phyloP scores from a whole-genome alignment of 2,329 filamentous ascomycete genomes.

The Claviceps fusiformis region DNA sequence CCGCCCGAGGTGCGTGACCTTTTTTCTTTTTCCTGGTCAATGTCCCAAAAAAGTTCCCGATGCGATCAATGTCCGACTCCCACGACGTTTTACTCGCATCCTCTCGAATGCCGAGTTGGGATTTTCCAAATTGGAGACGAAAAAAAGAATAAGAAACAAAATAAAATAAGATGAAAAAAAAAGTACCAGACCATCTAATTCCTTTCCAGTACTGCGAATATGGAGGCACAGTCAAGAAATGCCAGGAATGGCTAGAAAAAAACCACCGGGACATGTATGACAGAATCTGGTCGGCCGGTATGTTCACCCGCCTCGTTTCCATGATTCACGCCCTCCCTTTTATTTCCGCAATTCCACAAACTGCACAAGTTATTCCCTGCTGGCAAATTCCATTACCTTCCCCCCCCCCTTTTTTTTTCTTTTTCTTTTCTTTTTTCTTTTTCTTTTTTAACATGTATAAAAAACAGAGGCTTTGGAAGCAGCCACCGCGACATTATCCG shows the following conservation, averaged over 20 bases:
- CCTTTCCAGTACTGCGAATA: conserved; percentile 83
- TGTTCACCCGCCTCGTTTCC: conserved; percentile 7
- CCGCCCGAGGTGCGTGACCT: conserved; percentile 44
- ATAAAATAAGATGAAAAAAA: neutral
- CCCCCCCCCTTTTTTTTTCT: too few relatives aligned
- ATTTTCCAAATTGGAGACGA: neutral
- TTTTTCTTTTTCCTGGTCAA: neutral
- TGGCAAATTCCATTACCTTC: neutral
- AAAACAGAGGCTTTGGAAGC: conserved; percentile 62
- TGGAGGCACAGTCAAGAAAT: conserved; percentile 91
- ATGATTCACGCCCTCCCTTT: neutral
- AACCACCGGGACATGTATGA: conserved; percentile 62
- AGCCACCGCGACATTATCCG: conserved; percentile 70
- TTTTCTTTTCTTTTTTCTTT: too few relatives aligned
- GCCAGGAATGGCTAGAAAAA: conserved; percentile 84
- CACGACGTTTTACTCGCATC: neutral
- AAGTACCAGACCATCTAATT: neutral
- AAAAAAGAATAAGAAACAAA: neutral
- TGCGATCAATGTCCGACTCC: neutral
- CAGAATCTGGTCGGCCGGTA: conserved; percentile 76
- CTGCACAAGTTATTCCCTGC: neutral
- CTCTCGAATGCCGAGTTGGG: neutral
- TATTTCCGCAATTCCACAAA: neutral
- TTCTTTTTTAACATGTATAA: neutral
- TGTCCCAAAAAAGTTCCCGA: neutral